Base-by-base conservation (phyloP, 1,139 yeast genomes). In the Casaregolazyma lundiana region DNA sequence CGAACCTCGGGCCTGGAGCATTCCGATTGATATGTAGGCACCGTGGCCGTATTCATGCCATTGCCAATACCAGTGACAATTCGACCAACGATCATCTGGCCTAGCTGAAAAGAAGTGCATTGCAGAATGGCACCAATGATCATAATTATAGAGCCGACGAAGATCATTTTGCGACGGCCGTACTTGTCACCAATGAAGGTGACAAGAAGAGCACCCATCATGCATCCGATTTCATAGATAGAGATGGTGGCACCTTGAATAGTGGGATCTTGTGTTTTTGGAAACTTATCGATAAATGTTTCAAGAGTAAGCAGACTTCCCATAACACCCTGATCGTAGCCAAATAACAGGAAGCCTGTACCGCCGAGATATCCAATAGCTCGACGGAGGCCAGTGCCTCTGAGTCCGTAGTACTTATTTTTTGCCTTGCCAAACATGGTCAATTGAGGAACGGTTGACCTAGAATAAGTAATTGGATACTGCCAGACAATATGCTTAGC, bases 321-420 rank as follows among this genome's bases (percentile, higher is more conserved):
- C 71, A 74, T 70, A 47, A 84, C 74, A 60, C 94, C 94, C 65
- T 84, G 92, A 63, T 84, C 90, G 59, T 83, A 84, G 49, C 95
- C 94, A 59, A 84, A 84, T 41, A 78, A 68, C 20, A 84, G 75
- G 63, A 84, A 84, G 9, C 87, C 89, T 38, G 77, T 72, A 41
- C 79, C 80, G 41, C 50, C 43, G 8, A 40, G 21, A n/a, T 19
- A 20, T 18, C 43, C 43, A 18, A 83, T 71, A 16, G 75, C 69
- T 7, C 59, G 53, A 50, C 75, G 66, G 38, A 75, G 65, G 18
- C 52, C 54, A 44, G 59, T 59, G 39, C 87, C 87, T 34, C 62
- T 59, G 20, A 77, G 65, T 9, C 84, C 84, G 62, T 65, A 17
- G 77, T 75, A 55, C 66, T 64, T 45, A 11, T 35, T 44, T 15